Conservation (phyloP, 345 rosid genomes). For the Lepidium aucheri region DNA sequence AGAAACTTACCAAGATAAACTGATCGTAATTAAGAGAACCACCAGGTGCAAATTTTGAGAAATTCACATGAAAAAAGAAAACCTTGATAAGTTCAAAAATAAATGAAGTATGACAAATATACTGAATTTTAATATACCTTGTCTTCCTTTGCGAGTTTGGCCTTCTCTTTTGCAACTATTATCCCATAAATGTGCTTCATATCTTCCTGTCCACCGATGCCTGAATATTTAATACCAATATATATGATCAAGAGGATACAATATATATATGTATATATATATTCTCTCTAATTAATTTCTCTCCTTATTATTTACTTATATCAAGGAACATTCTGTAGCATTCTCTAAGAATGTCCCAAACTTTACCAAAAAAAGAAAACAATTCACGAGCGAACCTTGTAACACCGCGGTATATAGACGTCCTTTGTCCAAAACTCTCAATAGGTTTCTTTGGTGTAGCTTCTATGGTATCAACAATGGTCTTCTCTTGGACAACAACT, state of each 20-base stretch:
- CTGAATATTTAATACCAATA: conserved; percentile 22
- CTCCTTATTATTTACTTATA: background rate
- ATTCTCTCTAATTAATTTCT: background rate
- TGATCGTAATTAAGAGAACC: conserved; percentile 28
- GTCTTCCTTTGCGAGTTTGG: conserved; percentile 87
- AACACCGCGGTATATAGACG: conserved; percentile 92
- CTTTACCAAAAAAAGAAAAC: background rate
- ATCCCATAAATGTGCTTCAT: conserved; percentile 83
- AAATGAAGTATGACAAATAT: background rate
- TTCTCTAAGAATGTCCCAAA: background rate
- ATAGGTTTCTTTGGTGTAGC: conserved; percentile 52
- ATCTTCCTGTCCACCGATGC: conserved; percentile 88
- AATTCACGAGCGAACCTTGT: conserved; percentile 44
- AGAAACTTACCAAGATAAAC: conserved; percentile 74
- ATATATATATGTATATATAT: too few species aligned
- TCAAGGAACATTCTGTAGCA: conserved; percentile 2
- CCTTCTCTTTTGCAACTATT: conserved; percentile 85
- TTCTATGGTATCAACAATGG: conserved; percentile 23
- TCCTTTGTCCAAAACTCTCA: conserved; percentile 87
- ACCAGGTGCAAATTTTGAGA: background rate
- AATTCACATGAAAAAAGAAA: background rate
- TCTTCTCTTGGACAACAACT: conserved; percentile 28
- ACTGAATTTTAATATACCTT: conserved; percentile 31
- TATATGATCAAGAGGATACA: background rate
- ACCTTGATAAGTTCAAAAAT: background rate